Conservation (phyloP, 2,329 filamentous ascomycete species). For the Geosmithia putterillii region DNA sequence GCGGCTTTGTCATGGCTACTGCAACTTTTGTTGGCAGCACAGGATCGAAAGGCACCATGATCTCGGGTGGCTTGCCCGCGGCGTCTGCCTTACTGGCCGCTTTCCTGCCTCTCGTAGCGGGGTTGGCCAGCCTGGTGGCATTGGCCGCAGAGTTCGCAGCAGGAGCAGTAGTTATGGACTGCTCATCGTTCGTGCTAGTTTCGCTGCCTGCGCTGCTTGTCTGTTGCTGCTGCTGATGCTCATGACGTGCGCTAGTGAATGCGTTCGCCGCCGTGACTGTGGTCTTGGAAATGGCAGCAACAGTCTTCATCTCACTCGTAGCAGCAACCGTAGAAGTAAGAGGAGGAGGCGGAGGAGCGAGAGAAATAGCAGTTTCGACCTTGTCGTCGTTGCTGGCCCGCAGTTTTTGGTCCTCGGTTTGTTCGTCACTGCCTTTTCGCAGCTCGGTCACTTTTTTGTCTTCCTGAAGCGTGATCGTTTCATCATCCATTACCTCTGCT, state of each 20-base stretch:
- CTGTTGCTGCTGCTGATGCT: background rate
- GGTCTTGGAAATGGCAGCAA: too few species aligned
- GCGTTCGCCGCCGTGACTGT: too few species aligned
- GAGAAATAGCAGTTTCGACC: too few species aligned
- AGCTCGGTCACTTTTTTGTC: background rate
- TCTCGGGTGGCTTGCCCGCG: conserved; percentile 32
- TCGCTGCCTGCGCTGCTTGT: background rate
- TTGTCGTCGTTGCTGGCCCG: too few species aligned
- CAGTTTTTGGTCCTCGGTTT: too few species aligned
- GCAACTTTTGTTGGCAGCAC: conserved; percentile 6
- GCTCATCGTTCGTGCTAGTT: background rate
- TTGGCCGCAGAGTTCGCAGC: too few species aligned
- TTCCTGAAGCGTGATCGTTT: background rate
- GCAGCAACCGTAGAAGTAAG: too few species aligned
- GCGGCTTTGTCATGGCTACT: background rate
- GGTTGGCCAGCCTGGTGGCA: conserved; percentile 22
- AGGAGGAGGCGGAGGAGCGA: too few species aligned
- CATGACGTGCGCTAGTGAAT: too few species aligned
- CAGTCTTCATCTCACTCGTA: too few species aligned
- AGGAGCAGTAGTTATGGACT: too few species aligned
- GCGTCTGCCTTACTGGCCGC: conserved; percentile 39
- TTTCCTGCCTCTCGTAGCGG: conserved; percentile 39
- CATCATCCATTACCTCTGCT: background rate
- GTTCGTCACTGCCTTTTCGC: too few species aligned
- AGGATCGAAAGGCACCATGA: conserved; percentile 23